Evolutionary conservation across 2,329 filamentous ascomycete species (phyloP).

Genomic region (Aspergillus terreus): DNA sequence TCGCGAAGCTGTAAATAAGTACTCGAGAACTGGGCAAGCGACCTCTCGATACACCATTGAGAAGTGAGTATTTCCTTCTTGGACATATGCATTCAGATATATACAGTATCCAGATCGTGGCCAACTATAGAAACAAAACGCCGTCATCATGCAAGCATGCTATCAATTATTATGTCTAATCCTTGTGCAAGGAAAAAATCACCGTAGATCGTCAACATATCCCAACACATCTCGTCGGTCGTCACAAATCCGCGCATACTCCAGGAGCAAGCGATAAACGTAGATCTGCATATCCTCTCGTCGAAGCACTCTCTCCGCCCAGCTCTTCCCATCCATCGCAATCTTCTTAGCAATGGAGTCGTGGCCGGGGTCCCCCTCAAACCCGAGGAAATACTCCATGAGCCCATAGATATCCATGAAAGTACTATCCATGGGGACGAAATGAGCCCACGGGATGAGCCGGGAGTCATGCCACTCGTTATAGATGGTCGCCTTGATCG

Average conservation of each 20-base stretch:
- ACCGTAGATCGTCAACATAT: conserved; percentile 13
- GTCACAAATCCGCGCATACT: conserved; percentile 54
- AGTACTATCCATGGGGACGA: conserved; percentile 73
- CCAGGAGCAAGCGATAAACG: conserved; percentile 59
- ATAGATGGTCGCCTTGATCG: conserved; percentile 75
- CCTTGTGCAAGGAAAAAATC: neutral
- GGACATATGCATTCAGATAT: neutral
- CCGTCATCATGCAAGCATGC: neutral
- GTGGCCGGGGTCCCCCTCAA: conserved; percentile 33
- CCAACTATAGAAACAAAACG: neutral
- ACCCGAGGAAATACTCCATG: conserved; percentile 70
- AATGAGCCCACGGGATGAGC: conserved; percentile 74
- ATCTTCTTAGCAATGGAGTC: conserved; percentile 62
- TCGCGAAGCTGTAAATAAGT: too few species aligned
- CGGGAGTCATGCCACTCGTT: conserved; percentile 77
- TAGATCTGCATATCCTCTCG: conserved; percentile 74
- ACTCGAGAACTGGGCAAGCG: too few species aligned
- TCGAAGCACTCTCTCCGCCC: conserved; percentile 65
- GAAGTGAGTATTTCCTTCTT: too few species aligned
- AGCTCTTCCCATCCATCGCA: conserved; percentile 61
- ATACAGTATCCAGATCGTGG: neutral
- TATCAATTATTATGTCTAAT: neutral
- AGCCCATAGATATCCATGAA: conserved; percentile 70
- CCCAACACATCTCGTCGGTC: conserved; percentile 20
- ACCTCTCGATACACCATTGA: too few species aligned